Conservation (phyloP, 2,329 filamentous ascomycete genomes). For the Scortechinia acanthostroma region DNA sequence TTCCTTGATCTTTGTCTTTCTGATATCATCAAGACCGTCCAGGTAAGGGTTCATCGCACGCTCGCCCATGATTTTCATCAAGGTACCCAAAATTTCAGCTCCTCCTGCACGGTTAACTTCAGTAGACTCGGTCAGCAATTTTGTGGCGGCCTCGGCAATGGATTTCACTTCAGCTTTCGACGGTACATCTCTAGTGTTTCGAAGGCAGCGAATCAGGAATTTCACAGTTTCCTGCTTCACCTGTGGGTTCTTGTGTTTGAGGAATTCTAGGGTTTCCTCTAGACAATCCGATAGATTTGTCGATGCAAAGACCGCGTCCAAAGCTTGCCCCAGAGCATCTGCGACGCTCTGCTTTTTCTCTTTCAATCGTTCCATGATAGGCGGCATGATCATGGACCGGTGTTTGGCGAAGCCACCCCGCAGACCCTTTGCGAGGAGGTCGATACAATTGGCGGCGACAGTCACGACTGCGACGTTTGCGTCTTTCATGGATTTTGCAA, state of each 20-base stretch:
- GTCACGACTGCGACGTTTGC: conserved; percentile 93
- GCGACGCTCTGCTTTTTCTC: conserved; percentile 90
- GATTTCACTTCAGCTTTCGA: conserved; percentile 74
- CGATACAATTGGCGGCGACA: conserved; percentile 86
- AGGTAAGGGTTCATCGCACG: conserved; percentile 88
- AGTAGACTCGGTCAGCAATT: conserved; percentile 81
- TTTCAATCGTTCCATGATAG: conserved; percentile 91
- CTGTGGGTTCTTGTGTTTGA: conserved; percentile 93
- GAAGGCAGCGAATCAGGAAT: conserved; percentile 82
- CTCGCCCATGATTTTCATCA: conserved; percentile 99
- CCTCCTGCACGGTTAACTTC: conserved; percentile 80
- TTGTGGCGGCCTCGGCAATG: conserved; percentile 84
- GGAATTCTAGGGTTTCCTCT: conserved; percentile 79
- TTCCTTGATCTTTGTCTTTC: conserved; percentile 92
- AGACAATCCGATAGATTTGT: conserved; percentile 77
- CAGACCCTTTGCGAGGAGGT: conserved; percentile 79
- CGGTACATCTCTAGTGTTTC: conserved; percentile 76
- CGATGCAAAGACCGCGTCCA: conserved; percentile 62
- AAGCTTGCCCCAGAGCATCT: conserved; percentile 77
- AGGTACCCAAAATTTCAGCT: conserved; percentile 82
- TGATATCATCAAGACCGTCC: conserved; percentile 88
- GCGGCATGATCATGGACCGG: conserved; percentile 70
- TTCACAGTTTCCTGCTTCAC: conserved; percentile 93
- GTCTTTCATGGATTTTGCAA: conserved; percentile 98
- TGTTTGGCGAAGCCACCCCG: conserved; percentile 75